Base-by-base conservation (phyloP, 2,329 filamentous ascomycete genomes). In the Ophiostoma piceae region DNA sequence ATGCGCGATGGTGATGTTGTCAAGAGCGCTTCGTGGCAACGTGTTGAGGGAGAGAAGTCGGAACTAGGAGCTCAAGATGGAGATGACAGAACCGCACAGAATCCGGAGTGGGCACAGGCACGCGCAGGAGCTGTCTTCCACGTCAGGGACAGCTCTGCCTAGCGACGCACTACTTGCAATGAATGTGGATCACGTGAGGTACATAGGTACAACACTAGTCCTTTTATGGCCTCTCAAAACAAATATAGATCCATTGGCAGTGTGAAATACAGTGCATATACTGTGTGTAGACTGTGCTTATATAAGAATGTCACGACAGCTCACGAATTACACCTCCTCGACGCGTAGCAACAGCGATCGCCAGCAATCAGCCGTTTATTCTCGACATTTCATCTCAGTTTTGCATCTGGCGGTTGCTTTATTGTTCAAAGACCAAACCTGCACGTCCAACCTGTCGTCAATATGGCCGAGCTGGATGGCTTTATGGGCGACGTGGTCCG, bases 401-500 rank as follows among this genome's bases (percentile, higher is more conserved):
- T 29, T 29, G 26, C 26, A 29, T 29, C 26, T 29, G 26, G 26
- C 26, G 26, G 26, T 29, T 29, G 1, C 26, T 29, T 29, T 29
- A 29, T 29, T 29, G 26, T 29, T 1, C 26, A 29, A 29, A 29
- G 26, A 29, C 26, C 26, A 29, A 29, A 29, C 26, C 26, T 29
- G 26, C 26, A 35, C 35, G 35, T 35, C 35, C 35, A 57, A 8
- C 14, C 9, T 3, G 12, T 32, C 37, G 4, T 19, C 43, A 41
- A 57, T 32, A 76, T 75, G 74, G 73, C 35, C 22, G 60, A 68
- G 41, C n/a, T 60, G 22, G 68, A 72, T 35, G 72, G 72, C 62
- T 75, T 78, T 64, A 71, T 71, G 32, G 69, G 70, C 41, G 72
- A 74, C 2, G 73, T 77, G 16, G 68, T 75, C 68, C 67, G 37